Evolutionary conservation across 495 filamentous ascomycete genomes (phyloP), one percentile per base, ranked within the genome.

Genomic region (Xylaria intraflava): DNA sequence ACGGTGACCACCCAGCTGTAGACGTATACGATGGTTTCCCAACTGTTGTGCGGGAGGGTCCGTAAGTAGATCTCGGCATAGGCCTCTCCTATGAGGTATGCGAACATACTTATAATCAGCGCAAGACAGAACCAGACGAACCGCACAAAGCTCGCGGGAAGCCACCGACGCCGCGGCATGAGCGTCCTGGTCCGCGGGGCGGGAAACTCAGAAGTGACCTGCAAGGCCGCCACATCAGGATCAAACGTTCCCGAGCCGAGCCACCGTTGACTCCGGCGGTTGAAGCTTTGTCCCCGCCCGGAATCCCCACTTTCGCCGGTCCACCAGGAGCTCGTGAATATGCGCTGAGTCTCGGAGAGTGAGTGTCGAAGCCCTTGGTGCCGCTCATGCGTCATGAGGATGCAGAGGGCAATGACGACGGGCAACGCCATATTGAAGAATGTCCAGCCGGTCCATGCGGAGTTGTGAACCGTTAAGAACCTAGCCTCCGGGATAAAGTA

Each of bases 101-200:
- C 81, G 24, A 83, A 61, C 46, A 85, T 62, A 20, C 75, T 78
- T 53, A 85, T 76, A 35, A 70, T 73, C n/a, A 85, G 65, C 2
- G 81, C 80, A 29, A 73, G 63, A 60, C 80, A 82, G 60, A 85
- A 85, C 82, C 82, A 85, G n/a, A 85, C 67, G 30, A 85, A 85
- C 8, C 82, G 73, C 41, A 82, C 71, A 56, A 83, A 85, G 60
- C 78, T 81, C 24, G 79, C 79, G 3, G 79, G 79, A 6, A 82
- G 62, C 78, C 78, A 82, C 22, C 64, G 65, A 9, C 73, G 69
- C 19, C 61, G 57, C 48, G 69, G 68, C 53, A 76, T 53, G n/a
- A 74, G 56, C 7, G 61, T 66, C 9, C 40, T 54, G 0, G 59
- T 56, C 22, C 52, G 61, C 12, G 60, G 60, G 14, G 58, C 42